Evolutionary conservation across 495 filamentous ascomycete genomes (phyloP).

Genomic region (Extremus antarcticus): DNA sequence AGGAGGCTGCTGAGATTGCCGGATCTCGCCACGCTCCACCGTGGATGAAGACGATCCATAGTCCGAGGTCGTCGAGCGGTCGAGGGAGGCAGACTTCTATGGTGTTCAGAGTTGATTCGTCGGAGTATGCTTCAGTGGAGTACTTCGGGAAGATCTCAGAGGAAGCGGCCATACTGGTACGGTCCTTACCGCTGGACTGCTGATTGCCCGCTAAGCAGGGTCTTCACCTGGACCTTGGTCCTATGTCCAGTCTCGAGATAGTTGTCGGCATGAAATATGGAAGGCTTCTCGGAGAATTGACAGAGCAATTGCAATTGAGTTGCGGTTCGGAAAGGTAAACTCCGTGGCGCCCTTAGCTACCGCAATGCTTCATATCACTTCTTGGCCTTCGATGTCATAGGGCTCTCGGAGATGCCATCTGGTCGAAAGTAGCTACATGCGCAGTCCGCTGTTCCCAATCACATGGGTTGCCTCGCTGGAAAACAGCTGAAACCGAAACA

Average conservation of each 20-base stretch:
- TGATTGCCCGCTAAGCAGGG: too few relatives aligned
- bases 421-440: too few relatives aligned
- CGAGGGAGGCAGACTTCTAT: conserved; percentile 15
- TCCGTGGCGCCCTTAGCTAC: neutral
- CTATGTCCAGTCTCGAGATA: neutral
- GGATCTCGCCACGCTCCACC: conserved; percentile 88
- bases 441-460: neutral
- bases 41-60: conserved; percentile 53
- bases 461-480: neutral
- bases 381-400: too few relatives aligned
- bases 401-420: too few relatives aligned
- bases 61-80: too few relatives aligned
- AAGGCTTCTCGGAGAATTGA: too few relatives aligned
- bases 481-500: neutral
- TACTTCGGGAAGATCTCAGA: conserved; percentile 11
- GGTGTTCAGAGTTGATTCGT: conserved; percentile 15
- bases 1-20: conserved; percentile 39
- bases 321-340: too few relatives aligned
- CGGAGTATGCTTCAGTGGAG: conserved; percentile 11
- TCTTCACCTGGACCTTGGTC: too few relatives aligned
- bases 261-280: too few relatives aligned
- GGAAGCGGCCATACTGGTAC: neutral
- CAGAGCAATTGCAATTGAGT: too few relatives aligned
- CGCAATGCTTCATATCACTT: neutral
- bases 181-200: neutral